A percentile compares a stretch with the other conserved stretches of the same genome.
Conservation (phyloP, 2,329 filamentous ascomycete species). For the Biscogniauxia mediterranea region DNA sequence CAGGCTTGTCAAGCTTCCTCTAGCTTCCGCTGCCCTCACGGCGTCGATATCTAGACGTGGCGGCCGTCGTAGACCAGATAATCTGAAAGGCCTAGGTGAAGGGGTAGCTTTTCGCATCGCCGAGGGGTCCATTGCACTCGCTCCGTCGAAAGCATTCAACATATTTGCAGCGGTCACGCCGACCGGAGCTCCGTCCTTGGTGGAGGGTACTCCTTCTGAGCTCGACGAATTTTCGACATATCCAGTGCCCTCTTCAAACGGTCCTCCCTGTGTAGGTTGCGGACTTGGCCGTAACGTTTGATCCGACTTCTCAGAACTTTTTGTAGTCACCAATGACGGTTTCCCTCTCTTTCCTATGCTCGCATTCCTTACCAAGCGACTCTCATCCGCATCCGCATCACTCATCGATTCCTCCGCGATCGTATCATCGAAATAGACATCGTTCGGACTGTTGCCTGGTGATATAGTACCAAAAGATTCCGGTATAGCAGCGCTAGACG, state of each 20-base stretch:
- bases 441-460: conserved; percentile 44
- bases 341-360: conserved; percentile 61
- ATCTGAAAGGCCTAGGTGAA: conserved; percentile 37
- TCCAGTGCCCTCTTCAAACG: conserved; percentile 44
- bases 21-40: conserved; percentile 74
- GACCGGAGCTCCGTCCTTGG: conserved; percentile 24
- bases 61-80: conserved; percentile 62
- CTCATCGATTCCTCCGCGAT: conserved; percentile 46
- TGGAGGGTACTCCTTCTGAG: conserved; percentile 42
- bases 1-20: conserved; percentile 88
- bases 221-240: conserved; percentile 47
- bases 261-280: conserved; percentile 36
- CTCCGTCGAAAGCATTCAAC: conserved; percentile 49
- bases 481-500: conserved; percentile 71
- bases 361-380: conserved; percentile 57
- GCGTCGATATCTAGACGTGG: conserved; percentile 79
- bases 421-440: conserved; percentile 50
- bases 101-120: conserved; percentile 29
- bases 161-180: conserved; percentile 45
- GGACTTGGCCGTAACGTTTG: conserved; percentile 35
- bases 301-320: conserved; percentile 28
- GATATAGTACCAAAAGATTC: conserved; percentile 60
- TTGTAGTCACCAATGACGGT: conserved; percentile 53
- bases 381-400: conserved; percentile 53
- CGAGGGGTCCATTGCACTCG: conserved; percentile 43